Evolutionary conservation across 116 monocot genomes (phyloP).

Genomic region (Cymodocea nodosa): DNA sequence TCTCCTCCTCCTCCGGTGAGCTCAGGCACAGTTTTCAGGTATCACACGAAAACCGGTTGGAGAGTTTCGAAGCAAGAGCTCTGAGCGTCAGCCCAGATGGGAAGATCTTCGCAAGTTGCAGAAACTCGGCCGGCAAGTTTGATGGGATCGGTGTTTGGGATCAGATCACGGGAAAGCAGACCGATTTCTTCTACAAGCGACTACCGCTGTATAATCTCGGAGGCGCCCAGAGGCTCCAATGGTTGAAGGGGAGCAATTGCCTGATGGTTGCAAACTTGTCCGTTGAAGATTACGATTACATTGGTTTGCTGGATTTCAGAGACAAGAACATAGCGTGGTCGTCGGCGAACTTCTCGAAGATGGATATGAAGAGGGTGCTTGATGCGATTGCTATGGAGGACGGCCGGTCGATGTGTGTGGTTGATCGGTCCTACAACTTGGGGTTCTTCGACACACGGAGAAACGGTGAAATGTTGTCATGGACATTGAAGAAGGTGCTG

Average conservation of each 20-base stretch:
- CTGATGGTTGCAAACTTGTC: constrained; percentile 71
- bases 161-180: constrained; percentile 37
- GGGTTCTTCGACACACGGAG: constrained; percentile 76
- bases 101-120: constrained; percentile 69
- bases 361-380: constrained; percentile 62
- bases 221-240: constrained; percentile 75
- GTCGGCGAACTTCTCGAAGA: constrained; percentile 32
- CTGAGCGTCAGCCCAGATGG: constrained; percentile 21
- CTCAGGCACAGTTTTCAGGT: constrained; percentile 57
- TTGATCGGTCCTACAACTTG: constrained; percentile 80
- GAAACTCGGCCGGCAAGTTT: constrained; percentile 68
- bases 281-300: constrained; percentile 62
- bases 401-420: constrained; percentile 57
- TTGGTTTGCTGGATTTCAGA: constrained; percentile 67
- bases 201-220: constrained; percentile 42
- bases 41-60: constrained; percentile 30
- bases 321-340: constrained; percentile 52
- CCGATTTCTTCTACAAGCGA: constrained; percentile 74
- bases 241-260: constrained; percentile 34
- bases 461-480: constrained; percentile 34
- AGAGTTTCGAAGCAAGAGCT: constrained; percentile 66
- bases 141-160: constrained; percentile 85
- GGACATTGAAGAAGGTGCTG: constrained; percentile 70
- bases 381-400: constrained; percentile 77
- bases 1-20: constrained; percentile 34